Conservation (phyloP, 257 asterid species). For the Solanum gracilifrons region DNA sequence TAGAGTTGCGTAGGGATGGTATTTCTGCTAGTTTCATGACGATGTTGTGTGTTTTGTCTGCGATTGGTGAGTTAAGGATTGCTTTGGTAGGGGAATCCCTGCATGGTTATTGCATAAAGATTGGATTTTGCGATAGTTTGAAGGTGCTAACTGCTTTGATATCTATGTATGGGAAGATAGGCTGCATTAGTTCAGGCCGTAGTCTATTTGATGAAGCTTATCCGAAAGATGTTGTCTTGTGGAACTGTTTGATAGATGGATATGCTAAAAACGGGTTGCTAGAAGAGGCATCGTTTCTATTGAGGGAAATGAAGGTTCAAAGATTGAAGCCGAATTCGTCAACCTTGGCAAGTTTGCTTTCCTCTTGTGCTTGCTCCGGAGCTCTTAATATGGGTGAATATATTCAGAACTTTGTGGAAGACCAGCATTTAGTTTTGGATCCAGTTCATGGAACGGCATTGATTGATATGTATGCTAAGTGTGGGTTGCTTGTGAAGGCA, state of each 20-base stretch:
- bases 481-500: constrained; percentile 47
- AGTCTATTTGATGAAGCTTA: constrained; percentile 35
- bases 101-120: constrained; percentile 39
- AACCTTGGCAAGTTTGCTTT: constrained; percentile 42
- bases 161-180: constrained; percentile 44
- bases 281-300: constrained; percentile 26
- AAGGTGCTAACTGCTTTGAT: constrained; percentile 34
- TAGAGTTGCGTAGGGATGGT: constrained; percentile 10
- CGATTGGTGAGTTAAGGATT: constrained; percentile 13
- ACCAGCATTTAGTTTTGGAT: constrained; percentile 28
- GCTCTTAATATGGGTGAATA: constrained; percentile 23
- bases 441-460: constrained; percentile 45
- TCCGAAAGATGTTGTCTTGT: constrained; percentile 39
- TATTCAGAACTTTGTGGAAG: constrained; percentile 18
- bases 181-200: constrained; percentile 16
- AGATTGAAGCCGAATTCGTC: constrained; percentile 34
- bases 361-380: constrained; percentile 41
- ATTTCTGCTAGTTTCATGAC: constrained; percentile 19
- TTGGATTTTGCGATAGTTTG: constrained; percentile 31
- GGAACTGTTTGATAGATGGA: constrained; percentile 67
- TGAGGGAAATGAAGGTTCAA: constrained; percentile 30
- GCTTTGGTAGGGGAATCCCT: constrained; percentile 18
- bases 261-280: constrained; percentile 36
- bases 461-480: constrained; percentile 48
- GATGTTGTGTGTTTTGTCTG: constrained; percentile 28